Conservation (phyloP, 768 basidiomycete species). For the Glaciozyma antarctica region DNA sequence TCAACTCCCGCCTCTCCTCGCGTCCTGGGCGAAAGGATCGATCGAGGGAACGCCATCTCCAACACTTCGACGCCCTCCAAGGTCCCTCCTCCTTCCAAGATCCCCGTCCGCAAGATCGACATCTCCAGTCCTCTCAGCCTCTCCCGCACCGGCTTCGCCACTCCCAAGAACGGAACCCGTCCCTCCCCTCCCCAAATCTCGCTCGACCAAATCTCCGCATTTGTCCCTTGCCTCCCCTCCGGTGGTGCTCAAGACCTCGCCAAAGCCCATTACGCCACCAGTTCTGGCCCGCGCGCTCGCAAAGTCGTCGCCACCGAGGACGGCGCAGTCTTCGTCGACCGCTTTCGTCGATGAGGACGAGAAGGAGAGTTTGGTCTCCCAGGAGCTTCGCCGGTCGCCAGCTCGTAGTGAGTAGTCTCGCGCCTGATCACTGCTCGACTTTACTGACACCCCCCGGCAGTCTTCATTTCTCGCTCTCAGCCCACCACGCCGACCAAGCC, state of each 20-base stretch:
- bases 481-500: not conserved
- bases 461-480: not conserved
- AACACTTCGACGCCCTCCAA: not conserved
- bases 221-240: not conserved
- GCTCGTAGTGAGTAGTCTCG: no score
- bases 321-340: no score
- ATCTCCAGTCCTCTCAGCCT: not conserved
- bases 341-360: not conserved
- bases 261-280: no score
- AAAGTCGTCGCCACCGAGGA: no score
- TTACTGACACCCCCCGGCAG: not conserved
- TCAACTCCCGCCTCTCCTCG: not conserved
- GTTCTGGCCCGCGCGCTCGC: no score
- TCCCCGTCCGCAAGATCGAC: slow-evolving; percentile 13
- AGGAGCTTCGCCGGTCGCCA: no score
- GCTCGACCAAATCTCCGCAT: no score
- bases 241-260: no score
- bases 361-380: not conserved
- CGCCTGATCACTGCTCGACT: no score
- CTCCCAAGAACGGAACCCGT: not conserved
- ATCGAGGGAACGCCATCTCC: not conserved
- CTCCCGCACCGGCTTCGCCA: not conserved
- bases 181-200: no score
- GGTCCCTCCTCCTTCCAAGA: not conserved
- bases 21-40: not conserved